Evolutionary conservation across 768 basidiomycete species (phyloP), one percentile per base, ranked within the genome.

Genomic region (Lactifluus piperatus): DNA sequence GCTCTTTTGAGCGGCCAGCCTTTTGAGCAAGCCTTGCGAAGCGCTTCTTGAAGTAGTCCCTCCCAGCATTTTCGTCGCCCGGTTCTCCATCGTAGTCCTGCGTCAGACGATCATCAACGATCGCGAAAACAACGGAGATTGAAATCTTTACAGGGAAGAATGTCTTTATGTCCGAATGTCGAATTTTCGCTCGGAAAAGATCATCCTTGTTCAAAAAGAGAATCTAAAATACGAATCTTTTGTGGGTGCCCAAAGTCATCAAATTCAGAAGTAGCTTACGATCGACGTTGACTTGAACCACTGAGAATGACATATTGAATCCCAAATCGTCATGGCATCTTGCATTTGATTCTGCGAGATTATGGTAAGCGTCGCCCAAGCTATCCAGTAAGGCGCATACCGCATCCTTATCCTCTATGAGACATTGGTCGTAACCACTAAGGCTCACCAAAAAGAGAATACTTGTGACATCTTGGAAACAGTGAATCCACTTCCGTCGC

Each of bases 321-420:
- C 94, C 87, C 94, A 97, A 51, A 97, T 91, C n/a, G 91, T 91
- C 85, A 97, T 88, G 1, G 94, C 91, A 64, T 97, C 94, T 76
- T 94, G 90, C 93, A 97, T 95, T 84, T 95, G 94, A 69, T 97
- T 97, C 88, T 94, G 67, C 7, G 30, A 36, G 61, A 60, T 58
- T 27, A 58, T 56, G 20, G 32, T 51, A 34, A 59, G 55, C 20
- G 30, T 27, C 22, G 14, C 27, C 18, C 27, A 26, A 22, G 32
- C 32, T n/a, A 1, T 34, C 50, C 62, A 47, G 57, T 55, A 55
- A 26, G 29, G 24, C 9, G 79, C 89, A 58, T 67, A 92, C 90
- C 64, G 90, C 88, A 70, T 93, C 89, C 72, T 83, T 84, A 67
- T 97, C 94, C 70, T 95, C 94, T 36, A 94, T 88, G 43, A 97